Percentiles rank a stretch among this genome's conserved stretches.
phyloP scores from a whole-genome alignment of 1,139 yeast genomes.

The Entelexis paramagnoliae region DNA sequence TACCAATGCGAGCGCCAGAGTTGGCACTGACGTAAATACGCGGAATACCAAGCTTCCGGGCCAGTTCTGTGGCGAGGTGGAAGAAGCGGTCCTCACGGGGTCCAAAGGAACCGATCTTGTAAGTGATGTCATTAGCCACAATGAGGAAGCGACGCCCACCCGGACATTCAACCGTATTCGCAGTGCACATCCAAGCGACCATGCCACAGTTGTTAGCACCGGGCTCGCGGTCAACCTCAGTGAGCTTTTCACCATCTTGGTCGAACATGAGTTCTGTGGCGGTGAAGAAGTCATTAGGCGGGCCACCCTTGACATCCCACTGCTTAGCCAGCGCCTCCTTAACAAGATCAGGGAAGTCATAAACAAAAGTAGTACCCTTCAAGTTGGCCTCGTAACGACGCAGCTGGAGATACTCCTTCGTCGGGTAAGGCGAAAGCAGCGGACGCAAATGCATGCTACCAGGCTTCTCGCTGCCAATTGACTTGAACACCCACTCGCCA shows the following conservation, averaged over 20 bases:
- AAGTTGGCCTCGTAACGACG: conserved; percentile 96
- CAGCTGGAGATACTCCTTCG: conserved; percentile 95
- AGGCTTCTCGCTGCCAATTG: conserved; percentile 57
- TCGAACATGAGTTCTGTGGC: conserved; percentile 77
- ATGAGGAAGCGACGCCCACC: conserved; percentile 86
- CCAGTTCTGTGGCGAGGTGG: conserved; percentile 83
- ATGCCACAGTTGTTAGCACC: conserved; percentile 93
- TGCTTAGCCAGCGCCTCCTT: conserved; percentile 79
- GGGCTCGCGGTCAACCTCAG: conserved; percentile 89
- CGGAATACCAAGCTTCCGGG: conserved; percentile 85
- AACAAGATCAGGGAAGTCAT: conserved; percentile 97
- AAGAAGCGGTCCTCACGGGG: conserved; percentile 93
- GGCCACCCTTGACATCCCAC: conserved; percentile 43
- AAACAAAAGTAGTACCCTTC: conserved; percentile 96
- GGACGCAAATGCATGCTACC: conserved; percentile 97
- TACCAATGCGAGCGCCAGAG: conserved; percentile 97
- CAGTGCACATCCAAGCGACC: conserved; percentile 90
- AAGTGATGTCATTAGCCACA: conserved; percentile 94
- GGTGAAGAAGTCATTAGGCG: conserved; percentile 69
- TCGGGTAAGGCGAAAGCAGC: conserved; percentile 91
- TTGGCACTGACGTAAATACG: conserved; percentile 92
- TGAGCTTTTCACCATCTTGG: conserved; percentile 53
- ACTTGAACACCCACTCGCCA: conserved; percentile 95
- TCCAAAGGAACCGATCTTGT: conserved; percentile 96
- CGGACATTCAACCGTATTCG: conserved; percentile 95